phyloP scores from a whole-genome alignment of 2,329 filamentous ascomycete genomes.

The Massarina eburnea region DNA sequence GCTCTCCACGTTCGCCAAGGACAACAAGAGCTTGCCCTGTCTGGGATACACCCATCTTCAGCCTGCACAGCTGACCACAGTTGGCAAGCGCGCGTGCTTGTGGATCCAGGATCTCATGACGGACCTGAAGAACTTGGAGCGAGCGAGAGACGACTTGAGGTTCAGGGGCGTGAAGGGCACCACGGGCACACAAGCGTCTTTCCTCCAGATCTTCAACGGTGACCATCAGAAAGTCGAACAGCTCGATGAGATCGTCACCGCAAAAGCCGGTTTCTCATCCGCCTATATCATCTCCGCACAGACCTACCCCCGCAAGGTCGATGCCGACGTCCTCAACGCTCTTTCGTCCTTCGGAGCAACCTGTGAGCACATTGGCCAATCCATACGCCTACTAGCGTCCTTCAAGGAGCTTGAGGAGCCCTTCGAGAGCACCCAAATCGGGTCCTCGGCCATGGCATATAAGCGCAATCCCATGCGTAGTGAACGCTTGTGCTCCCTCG shows the following conservation, averaged over 20 bases:
- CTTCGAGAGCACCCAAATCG: slow-evolving; percentile 71
- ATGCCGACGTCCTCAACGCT: slow-evolving; percentile 79
- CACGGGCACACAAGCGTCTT: slow-evolving; percentile 62
- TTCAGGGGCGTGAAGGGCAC: slow-evolving; percentile 67
- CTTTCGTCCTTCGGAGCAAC: slow-evolving; percentile 78
- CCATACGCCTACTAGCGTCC: slow-evolving; percentile 72
- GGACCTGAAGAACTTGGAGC: slow-evolving; percentile 74
- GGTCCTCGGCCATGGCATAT: slow-evolving; percentile 58
- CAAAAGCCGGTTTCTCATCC: slow-evolving; percentile 66
- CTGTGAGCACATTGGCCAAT: slow-evolving; percentile 70
- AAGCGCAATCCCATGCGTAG: slow-evolving; percentile 64
- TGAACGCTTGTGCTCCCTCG: slow-evolving; percentile 63
- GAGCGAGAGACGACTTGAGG: slow-evolving; percentile 65
- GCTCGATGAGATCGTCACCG: slow-evolving; percentile 64
- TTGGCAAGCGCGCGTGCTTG: slow-evolving; percentile 68
- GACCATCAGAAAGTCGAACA: slow-evolving; percentile 62
- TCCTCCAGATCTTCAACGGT: slow-evolving; percentile 68
- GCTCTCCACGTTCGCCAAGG: slow-evolving; percentile 68
- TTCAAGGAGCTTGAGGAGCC: slow-evolving; percentile 87
- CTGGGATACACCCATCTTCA: slow-evolving; percentile 78
- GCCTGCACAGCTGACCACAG: slow-evolving; percentile 64
- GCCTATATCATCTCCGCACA: slow-evolving; percentile 69
- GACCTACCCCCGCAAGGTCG: slow-evolving; percentile 79
- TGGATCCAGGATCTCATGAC: slow-evolving; percentile 77
- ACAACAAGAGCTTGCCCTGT: slow-evolving; percentile 72